A percentile compares a stretch with the other conserved stretches of the same genome.
phyloP scores from a whole-genome alignment of 2,329 filamentous ascomycete genomes.

The Cyclaneusma minus region DNA sequence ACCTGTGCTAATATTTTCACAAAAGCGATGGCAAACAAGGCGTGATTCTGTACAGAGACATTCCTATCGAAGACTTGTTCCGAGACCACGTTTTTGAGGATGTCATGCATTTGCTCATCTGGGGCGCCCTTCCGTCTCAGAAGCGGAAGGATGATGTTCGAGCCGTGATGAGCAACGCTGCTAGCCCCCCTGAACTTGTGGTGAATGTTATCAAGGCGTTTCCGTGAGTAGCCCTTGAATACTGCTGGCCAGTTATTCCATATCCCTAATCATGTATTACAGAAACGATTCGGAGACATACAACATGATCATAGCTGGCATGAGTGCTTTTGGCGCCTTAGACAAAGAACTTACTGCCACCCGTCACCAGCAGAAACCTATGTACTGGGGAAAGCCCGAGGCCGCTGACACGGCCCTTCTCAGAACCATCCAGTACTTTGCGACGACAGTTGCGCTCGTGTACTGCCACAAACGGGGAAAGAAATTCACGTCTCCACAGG shows the following conservation, averaged over 20 bases:
- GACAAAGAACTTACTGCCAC: conserved; percentile 19
- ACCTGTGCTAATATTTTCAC: not conserved
- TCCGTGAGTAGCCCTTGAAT: conserved; percentile 10
- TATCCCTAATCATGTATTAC: conserved; percentile 20
- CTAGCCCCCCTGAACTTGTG: conserved; percentile 12
- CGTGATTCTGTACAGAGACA: conserved; percentile 19
- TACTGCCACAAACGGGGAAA: conserved; percentile 23
- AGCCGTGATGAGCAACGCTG: conserved; percentile 15
- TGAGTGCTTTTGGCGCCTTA: conserved; percentile 19
- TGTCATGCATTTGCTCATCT: conserved; percentile 21
- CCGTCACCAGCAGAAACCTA: conserved; percentile 20
- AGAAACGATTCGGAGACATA: no score
- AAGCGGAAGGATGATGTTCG: conserved; percentile 15
- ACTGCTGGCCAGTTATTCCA: conserved; percentile 12
- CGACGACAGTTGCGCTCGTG: conserved; percentile 20
- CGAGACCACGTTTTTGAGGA: conserved; percentile 12
- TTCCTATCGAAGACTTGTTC: conserved; percentile 15
- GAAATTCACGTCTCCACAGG: conserved; percentile 19
- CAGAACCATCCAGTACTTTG: conserved; percentile 20
- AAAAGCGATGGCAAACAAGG: conserved; percentile 19
- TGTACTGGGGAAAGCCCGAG: conserved; percentile 21
- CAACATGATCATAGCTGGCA: conserved; percentile 22
- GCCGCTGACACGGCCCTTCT: conserved; percentile 21
- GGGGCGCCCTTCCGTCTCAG: conserved; percentile 20
- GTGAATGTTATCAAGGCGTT: conserved; percentile 13